phyloP scores from a whole-genome alignment of 352 stramenopile genomes.

The Poterioochromonas sp. region DNA sequence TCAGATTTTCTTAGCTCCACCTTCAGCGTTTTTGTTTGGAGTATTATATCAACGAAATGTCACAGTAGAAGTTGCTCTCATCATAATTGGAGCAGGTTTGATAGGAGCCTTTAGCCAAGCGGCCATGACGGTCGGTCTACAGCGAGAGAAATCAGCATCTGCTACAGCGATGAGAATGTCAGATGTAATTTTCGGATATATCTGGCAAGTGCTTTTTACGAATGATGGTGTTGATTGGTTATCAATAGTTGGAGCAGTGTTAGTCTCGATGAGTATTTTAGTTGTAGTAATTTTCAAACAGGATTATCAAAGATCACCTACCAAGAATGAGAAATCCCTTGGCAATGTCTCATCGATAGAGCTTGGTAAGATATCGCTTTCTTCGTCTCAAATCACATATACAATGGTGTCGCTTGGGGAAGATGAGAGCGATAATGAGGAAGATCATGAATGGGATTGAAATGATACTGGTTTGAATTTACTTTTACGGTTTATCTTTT shows the following conservation, averaged over 20 bases:
- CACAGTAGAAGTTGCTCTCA: not conserved
- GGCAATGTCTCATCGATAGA: no score
- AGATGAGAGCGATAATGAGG: no score
- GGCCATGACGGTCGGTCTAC: conserved; percentile 18
- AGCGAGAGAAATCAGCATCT: conserved; percentile 10
- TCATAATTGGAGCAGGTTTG: not conserved
- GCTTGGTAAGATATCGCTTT: no score
- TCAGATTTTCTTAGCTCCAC: not conserved
- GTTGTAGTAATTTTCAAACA: conserved; percentile 9
- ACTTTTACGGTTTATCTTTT: no score
- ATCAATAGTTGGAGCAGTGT: not conserved
- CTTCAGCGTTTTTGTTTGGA: not conserved
- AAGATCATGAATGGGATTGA: no score
- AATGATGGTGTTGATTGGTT: not conserved
- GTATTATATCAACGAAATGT: not conserved
- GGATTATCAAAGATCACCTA: not conserved
- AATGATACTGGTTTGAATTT: no score
- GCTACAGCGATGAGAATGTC: conserved; percentile 23
- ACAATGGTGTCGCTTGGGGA: no score
- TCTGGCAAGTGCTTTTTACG: conserved; percentile 24
- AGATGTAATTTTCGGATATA: conserved; percentile 16
- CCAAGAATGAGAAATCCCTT: no score
- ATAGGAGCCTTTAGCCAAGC: conserved; percentile 17
- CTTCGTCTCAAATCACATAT: no score
- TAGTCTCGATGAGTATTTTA: not conserved